A percentile compares a stretch with the other conserved stretches of the same genome.
These are phyloP conservation scores for Lactarius indigo DNA, from an alignment of 768 basidiomycete genomes.

Conservation along the genomic window DNA sequence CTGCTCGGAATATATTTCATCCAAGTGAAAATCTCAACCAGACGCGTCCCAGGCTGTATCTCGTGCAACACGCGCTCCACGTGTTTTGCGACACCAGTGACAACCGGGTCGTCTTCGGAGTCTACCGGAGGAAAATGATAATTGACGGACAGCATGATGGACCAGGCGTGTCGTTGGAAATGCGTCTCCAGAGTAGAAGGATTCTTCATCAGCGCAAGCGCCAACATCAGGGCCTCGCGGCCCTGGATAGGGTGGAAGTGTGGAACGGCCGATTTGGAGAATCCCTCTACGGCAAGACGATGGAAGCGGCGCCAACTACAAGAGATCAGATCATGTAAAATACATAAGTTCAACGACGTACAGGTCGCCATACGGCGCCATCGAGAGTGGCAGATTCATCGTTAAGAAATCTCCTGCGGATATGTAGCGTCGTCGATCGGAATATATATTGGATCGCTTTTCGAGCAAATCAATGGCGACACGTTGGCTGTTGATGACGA, in stretches of 20 bases:
- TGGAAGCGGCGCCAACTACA: slow-evolving; percentile 28
- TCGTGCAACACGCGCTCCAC: not conserved
- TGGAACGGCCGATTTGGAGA: slow-evolving; percentile 29
- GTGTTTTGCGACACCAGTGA: not conserved
- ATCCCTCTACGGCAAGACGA: slow-evolving; percentile 26
- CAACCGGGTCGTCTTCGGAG: slow-evolving; percentile 12
- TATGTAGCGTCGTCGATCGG: slow-evolving; percentile 13
- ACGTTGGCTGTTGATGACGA: slow-evolving; percentile 31
- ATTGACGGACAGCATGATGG: slow-evolving; percentile 28
- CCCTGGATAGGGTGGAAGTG: slow-evolving; percentile 32
- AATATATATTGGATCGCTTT: slow-evolving; percentile 4
- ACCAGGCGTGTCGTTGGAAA: slow-evolving; percentile 23
- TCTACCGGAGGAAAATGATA: slow-evolving; percentile 7
- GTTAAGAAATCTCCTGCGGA: slow-evolving; percentile 31
- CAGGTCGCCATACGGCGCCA: slow-evolving; percentile 28
- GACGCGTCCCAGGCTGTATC: not conserved
- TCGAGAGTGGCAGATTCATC: slow-evolving; percentile 28
- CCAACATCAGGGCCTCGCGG: slow-evolving; percentile 29
- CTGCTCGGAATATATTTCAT: slow-evolving; percentile 5
- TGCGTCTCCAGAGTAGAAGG: slow-evolving; percentile 29
- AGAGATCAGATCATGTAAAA: not conserved
- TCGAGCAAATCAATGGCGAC: slow-evolving; percentile 30
- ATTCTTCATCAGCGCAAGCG: slow-evolving; percentile 28
- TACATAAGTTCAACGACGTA: not conserved
- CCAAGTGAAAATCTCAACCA: not conserved